Percentiles rank a stretch among this genome's conserved stretches.
Evolutionary conservation across 495 filamentous ascomycete genomes (phyloP).

Genomic region (Penicillium goetzii): DNA sequence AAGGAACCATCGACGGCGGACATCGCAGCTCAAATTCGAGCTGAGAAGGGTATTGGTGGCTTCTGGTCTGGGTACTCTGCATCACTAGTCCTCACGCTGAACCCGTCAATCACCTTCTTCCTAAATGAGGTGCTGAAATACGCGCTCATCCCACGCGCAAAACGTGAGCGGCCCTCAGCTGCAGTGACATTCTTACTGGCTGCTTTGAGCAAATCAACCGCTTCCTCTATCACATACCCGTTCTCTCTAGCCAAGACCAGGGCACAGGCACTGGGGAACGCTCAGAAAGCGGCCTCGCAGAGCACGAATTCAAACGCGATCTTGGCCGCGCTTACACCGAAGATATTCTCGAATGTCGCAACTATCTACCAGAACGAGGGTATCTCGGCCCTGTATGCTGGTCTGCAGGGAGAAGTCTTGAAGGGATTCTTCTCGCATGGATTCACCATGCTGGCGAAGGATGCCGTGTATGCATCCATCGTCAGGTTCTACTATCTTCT

Average conservation of each 20-base stretch:
- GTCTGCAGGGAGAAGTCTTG: constrained; percentile 73
- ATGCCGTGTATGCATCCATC: constrained; percentile 74
- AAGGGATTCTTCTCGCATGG: constrained; percentile 89
- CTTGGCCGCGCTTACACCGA: constrained; percentile 40
- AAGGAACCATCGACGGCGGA: constrained; percentile 46
- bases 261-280: constrained; percentile 57
- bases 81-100: constrained; percentile 76
- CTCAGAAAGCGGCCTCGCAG: background rate
- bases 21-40: constrained; percentile 64
- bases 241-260: constrained; percentile 81
- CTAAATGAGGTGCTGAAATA: constrained; percentile 73
- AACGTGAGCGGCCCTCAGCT: constrained; percentile 56
- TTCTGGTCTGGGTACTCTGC: constrained; percentile 94
- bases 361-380: constrained; percentile 71
- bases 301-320: constrained; percentile 14
- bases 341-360: constrained; percentile 65
- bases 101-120: constrained; percentile 86
- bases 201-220: constrained; percentile 78
- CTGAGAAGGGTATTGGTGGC: constrained; percentile 73
- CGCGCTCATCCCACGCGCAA: constrained; percentile 52
- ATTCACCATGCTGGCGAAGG: constrained; percentile 88
- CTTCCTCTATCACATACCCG: constrained; percentile 82
- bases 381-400: constrained; percentile 71
- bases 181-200: constrained; percentile 72
- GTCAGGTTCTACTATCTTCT: constrained; percentile 66